Evolutionary conservation across 164 flowering plant species (phyloP).

Genomic region (Dillenia turbinata): DNA sequence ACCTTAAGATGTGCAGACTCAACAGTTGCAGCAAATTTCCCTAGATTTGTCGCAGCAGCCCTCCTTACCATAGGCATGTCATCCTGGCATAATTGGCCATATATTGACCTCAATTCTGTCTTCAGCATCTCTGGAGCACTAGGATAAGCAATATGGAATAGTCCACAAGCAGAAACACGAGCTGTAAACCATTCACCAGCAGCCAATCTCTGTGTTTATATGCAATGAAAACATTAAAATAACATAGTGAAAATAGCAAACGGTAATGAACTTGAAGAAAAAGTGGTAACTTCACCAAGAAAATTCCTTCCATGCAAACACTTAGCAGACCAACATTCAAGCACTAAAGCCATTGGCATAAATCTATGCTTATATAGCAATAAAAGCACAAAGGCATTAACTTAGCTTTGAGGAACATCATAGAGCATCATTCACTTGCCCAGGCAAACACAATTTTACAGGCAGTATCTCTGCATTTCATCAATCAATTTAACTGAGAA

Average conservation of each 20-base stretch:
- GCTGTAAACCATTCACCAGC: slow-evolving; percentile 99
- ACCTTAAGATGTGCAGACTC: slow-evolving; percentile 77
- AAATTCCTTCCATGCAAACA: too few species aligned
- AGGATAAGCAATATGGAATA: slow-evolving; percentile 94
- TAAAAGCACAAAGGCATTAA: too few species aligned
- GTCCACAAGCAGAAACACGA: slow-evolving; percentile 92
- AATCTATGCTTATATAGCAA: too few species aligned
- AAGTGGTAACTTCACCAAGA: not conserved
- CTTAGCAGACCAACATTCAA: too few species aligned
- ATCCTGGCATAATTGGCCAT: slow-evolving; percentile 91
- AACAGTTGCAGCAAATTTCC: slow-evolving; percentile 95
- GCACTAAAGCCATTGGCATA: too few species aligned
- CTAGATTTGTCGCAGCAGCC: slow-evolving; percentile 93
- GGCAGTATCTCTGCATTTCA: too few species aligned
- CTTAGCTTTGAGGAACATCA: too few species aligned
- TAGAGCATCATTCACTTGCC: too few species aligned
- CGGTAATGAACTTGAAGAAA: slow-evolving; percentile 2
- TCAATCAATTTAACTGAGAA: too few species aligned
- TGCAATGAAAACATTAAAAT: too few species aligned
- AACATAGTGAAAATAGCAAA: slow-evolving; percentile 6
- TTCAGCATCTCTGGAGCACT: slow-evolving; percentile 80
- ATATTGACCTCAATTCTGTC: slow-evolving; percentile 70
- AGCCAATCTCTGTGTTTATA: slow-evolving; percentile 62
- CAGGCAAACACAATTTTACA: too few species aligned
- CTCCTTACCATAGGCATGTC: slow-evolving; percentile 99